Conservation (phyloP, 352 stramenopile genomes). For the Globisporangium polare region DNA sequence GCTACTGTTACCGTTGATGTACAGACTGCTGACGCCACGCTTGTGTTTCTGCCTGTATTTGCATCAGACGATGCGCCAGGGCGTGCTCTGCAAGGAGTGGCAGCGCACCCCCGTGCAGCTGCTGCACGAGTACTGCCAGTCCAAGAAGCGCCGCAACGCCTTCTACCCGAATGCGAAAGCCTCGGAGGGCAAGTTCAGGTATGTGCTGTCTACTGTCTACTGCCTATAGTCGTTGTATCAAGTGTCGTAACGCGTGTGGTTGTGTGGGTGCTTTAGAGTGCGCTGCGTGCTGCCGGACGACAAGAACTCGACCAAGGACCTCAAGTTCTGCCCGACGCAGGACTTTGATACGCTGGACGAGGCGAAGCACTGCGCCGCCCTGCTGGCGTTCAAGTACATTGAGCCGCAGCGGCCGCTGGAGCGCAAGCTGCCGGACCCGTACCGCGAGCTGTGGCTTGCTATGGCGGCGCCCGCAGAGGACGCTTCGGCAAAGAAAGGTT, state of each 20-base stretch:
- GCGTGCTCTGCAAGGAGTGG: conserved; percentile 92
- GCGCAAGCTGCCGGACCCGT: conserved; percentile 95
- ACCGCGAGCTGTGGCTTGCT: conserved; percentile 89
- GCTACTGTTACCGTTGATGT: not conserved
- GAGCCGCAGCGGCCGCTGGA: conserved; percentile 92
- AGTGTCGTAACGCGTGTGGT: not conserved
- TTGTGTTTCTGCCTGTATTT: not conserved
- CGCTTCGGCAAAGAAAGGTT: conserved; percentile 11
- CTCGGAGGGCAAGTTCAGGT: conserved; percentile 32
- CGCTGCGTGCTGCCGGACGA: conserved; percentile 90
- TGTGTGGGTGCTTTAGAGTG: conserved; percentile 26
- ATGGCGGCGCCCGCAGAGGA: conserved; percentile 21
- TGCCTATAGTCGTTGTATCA: not conserved
- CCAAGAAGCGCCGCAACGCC: conserved; percentile 85
- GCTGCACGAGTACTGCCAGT: conserved; percentile 92
- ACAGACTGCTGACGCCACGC: not conserved
- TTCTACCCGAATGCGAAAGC: conserved; percentile 58
- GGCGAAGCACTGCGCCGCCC: conserved; percentile 89
- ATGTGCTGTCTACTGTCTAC: not conserved
- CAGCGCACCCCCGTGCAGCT: conserved; percentile 92
- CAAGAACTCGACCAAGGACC: conserved; percentile 93
- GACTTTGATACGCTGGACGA: conserved; percentile 78
- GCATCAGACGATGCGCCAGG: conserved; percentile 56
- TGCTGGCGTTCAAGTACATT: conserved; percentile 94
- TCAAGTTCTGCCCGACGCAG: conserved; percentile 90